Conservation (phyloP, 1,284 basidiomycete species). For the Puccinia brachypodii region DNA sequence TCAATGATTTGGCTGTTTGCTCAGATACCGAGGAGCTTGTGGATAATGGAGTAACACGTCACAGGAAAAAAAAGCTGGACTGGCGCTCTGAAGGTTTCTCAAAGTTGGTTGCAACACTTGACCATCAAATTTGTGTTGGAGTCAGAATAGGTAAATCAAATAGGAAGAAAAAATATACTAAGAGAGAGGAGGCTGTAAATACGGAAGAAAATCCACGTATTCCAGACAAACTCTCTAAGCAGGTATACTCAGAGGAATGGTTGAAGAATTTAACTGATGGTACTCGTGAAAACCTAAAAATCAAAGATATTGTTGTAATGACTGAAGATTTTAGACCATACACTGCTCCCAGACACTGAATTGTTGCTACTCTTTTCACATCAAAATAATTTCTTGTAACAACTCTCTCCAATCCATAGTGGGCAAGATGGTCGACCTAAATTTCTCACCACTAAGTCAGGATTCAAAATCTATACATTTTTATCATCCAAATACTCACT, state of each 20-base stretch:
- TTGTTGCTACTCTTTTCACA: too few species aligned
- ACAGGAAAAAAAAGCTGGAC: not conserved
- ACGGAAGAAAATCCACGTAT: not conserved
- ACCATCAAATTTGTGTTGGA: slow-evolving; percentile 3
- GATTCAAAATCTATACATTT: not conserved
- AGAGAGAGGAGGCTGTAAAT: slow-evolving; percentile 1
- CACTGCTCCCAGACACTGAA: too few species aligned
- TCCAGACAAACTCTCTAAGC: slow-evolving; percentile 15
- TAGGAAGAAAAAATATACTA: not conserved
- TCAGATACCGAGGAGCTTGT: not conserved
- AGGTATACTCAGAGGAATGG: not conserved
- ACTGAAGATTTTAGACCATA: not conserved
- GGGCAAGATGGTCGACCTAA: not conserved
- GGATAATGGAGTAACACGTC: not conserved
- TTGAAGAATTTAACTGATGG: not conserved
- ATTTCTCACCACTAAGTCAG: too few species aligned
- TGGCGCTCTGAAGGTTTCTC: slow-evolving; percentile 12
- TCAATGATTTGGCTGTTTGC: not conserved
- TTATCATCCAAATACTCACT: not conserved
- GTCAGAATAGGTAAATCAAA: slow-evolving; percentile 10
- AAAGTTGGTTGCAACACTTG: not conserved
- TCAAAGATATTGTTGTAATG: not conserved
- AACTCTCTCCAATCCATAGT: slow-evolving; percentile 10
- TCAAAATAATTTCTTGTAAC: not conserved
- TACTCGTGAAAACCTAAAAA: not conserved